Evolutionary conservation across 306 rosid genomes (phyloP).

Genomic region (Cucumis melo): DNA sequence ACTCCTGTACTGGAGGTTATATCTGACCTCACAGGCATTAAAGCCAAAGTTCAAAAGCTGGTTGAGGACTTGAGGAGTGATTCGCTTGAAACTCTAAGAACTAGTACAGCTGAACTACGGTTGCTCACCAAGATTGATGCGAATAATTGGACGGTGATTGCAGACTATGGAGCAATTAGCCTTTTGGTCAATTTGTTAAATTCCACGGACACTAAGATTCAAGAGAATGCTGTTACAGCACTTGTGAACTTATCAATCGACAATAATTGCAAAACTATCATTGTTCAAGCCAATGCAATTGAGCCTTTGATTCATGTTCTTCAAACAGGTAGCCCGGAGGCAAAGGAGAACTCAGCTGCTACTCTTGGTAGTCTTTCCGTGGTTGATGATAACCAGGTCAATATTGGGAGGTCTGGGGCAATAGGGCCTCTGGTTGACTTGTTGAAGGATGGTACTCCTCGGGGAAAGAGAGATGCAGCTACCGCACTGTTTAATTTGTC

Average conservation of each 20-base stretch:
- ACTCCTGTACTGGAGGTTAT: slow-evolving; percentile 41
- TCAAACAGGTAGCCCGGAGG: slow-evolving; percentile 78
- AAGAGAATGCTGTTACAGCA: slow-evolving; percentile 95
- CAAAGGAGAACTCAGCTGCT: slow-evolving; percentile 95
- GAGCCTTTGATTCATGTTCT: slow-evolving; percentile 79
- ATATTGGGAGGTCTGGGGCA: slow-evolving; percentile 91
- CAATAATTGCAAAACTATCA: slow-evolving; percentile 68
- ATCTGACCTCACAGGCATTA: slow-evolving; percentile 63
- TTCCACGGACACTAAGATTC: slow-evolving; percentile 46
- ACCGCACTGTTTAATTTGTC: slow-evolving; percentile 93
- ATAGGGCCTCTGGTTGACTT: slow-evolving; percentile 79
- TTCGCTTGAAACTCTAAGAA: slow-evolving; percentile 59
- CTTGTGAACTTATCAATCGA: slow-evolving; percentile 87
- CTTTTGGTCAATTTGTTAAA: slow-evolving; percentile 61
- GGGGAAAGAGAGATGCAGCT: slow-evolving; percentile 97
- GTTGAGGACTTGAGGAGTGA: slow-evolving; percentile 56
- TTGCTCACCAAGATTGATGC: slow-evolving; percentile 75
- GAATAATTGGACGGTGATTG: slow-evolving; percentile 86
- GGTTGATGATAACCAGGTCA: slow-evolving; percentile 75
- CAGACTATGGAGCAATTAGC: slow-evolving; percentile 67
- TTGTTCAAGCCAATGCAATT: slow-evolving; percentile 75
- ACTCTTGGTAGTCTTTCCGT: slow-evolving; percentile 91
- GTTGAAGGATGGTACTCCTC: slow-evolving; percentile 79
- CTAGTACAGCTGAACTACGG: slow-evolving; percentile 61
- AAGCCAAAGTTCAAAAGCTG: slow-evolving; percentile 52